Conservation (phyloP, 73 alveolate genomes). For the Durusdinium trenchii region DNA sequence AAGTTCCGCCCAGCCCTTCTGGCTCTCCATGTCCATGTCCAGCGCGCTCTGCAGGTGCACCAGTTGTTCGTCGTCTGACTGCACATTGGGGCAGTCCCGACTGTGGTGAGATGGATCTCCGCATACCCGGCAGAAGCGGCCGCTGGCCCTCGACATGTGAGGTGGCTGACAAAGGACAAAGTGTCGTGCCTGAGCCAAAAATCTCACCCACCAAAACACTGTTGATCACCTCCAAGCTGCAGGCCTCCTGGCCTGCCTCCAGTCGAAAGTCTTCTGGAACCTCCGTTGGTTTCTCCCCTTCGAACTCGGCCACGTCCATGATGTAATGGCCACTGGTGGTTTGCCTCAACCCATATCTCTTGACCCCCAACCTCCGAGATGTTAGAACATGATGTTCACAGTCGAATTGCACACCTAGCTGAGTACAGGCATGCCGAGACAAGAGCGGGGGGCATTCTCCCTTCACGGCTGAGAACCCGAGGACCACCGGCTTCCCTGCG, state of each 20-base stretch:
- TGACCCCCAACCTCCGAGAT: neutral
- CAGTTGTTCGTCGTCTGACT: neutral
- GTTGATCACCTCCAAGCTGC: no score
- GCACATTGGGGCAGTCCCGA: neutral
- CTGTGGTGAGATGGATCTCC: neutral
- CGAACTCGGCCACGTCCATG: neutral
- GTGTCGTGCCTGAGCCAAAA: no score
- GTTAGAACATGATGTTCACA: neutral
- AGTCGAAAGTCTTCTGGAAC: neutral
- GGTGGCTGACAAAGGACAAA: no score
- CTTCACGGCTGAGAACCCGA: neutral
- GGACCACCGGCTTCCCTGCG: no score
- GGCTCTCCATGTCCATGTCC: neutral
- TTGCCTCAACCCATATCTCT: neutral
- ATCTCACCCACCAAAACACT: no score
- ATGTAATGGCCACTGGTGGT: neutral
- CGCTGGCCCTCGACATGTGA: no score
- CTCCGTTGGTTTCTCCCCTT: neutral
- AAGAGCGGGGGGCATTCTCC: neutral
- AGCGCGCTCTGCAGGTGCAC: neutral
- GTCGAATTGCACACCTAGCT: neutral
- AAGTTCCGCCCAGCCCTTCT: neutral
- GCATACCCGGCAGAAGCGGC: neutral
- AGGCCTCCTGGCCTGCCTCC: neutral
- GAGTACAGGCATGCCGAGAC: constrained; percentile 31